These are phyloP conservation scores for Leucocoprinus birnbaumii DNA, from an alignment of 768 basidiomycete species.

Conservation along the genomic window DNA sequence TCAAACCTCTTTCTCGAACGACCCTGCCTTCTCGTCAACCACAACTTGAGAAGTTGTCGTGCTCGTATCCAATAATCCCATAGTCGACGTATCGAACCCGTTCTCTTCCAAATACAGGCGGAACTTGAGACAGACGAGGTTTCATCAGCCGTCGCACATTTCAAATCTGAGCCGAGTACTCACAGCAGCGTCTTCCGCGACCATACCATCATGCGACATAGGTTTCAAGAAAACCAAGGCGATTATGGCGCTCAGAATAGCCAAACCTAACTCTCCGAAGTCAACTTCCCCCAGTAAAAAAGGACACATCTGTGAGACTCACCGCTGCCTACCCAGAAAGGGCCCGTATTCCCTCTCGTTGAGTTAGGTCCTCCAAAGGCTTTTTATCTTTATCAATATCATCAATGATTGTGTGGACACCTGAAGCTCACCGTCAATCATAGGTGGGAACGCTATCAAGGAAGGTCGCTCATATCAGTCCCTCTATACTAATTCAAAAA, in stretches of 20 bases:
- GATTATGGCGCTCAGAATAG: constrained; percentile 71
- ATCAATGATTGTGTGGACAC: too few species aligned
- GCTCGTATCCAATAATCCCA: constrained; percentile 13
- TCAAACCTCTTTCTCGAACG: too few species aligned
- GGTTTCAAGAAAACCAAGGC: constrained; percentile 74
- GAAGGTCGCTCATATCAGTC: not conserved
- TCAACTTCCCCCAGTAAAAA: not conserved
- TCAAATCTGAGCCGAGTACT: too few species aligned
- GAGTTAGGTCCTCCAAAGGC: constrained; percentile 59
- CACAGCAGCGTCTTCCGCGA: constrained; percentile 65
- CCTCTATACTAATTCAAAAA: not conserved
- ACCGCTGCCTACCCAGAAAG: constrained; percentile 87
- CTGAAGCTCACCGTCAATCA: constrained; percentile 56
- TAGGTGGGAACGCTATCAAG: constrained; percentile 56
- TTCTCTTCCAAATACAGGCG: constrained; percentile 17
- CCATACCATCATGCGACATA: constrained; percentile 78
- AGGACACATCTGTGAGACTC: constrained; percentile 17
- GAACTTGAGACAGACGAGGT: constrained; percentile 8
- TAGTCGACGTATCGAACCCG: constrained; percentile 17
- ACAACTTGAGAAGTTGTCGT: too few species aligned
- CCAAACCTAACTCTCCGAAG: constrained; percentile 45
- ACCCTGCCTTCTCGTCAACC: too few species aligned
- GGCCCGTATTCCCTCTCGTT: constrained; percentile 70
- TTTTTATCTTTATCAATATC: too few species aligned
- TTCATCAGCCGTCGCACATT: too few species aligned